These are phyloP conservation scores for Neofusicoccum parvum DNA, from an alignment of 2,329 filamentous ascomycete species.

Conservation along the genomic window DNA sequence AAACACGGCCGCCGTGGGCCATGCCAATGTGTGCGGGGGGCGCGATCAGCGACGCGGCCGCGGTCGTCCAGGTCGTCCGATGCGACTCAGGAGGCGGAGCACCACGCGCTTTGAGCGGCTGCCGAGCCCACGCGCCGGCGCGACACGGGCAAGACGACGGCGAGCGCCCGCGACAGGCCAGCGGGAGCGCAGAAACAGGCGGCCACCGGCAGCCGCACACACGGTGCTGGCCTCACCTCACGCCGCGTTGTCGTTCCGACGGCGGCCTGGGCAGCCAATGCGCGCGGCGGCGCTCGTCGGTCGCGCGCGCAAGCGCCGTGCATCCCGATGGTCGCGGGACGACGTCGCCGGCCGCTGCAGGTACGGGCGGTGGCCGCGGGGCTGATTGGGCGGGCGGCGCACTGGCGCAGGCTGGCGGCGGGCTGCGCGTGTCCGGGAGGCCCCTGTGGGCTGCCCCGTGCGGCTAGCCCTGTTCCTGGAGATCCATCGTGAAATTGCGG, in stretches of 20 bases:
- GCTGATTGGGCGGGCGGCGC: not conserved
- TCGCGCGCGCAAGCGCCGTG: not conserved
- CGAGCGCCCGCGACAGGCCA: not conserved
- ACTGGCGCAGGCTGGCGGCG: not conserved
- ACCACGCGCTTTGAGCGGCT: not conserved
- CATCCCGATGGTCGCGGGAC: not conserved
- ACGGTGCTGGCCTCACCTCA: too few relatives aligned
- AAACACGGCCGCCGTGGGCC: not conserved
- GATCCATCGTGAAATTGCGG: slow-evolving; percentile 17
- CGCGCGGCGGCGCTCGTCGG: not conserved
- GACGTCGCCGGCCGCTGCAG: slow-evolving; percentile 2
- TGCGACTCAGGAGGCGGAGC: slow-evolving; percentile 14
- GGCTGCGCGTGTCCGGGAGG: not conserved
- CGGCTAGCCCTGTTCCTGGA: slow-evolving; percentile 14
- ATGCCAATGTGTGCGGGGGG: slow-evolving; percentile 3
- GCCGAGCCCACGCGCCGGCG: not conserved
- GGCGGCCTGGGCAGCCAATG: not conserved
- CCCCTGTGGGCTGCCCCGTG: not conserved
- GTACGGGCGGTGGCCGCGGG: not conserved
- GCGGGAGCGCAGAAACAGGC: not conserved
- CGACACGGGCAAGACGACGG: slow-evolving; percentile 14
- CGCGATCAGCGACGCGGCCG: not conserved
- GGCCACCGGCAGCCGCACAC: not conserved
- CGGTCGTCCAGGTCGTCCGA: not conserved
- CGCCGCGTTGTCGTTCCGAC: not conserved